phyloP scores from a whole-genome alignment of 805 yeast species.

The Schizosaccharomyces octosporus region DNA sequence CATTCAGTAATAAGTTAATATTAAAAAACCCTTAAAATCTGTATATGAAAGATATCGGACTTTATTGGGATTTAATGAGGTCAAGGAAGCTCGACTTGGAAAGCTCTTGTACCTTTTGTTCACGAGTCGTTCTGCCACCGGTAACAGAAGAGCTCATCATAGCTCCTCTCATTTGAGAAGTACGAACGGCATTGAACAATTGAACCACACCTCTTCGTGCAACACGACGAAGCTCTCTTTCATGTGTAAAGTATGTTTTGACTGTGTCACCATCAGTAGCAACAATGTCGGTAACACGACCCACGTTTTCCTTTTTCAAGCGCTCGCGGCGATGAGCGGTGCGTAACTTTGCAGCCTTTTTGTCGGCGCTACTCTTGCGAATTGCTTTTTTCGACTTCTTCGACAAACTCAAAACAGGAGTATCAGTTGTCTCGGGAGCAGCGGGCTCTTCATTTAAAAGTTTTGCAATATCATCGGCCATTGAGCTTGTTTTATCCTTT shows the following conservation, averaged over 20 bases:
- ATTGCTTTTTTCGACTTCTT: neutral
- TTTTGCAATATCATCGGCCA: neutral
- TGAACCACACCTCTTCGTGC: conserved; percentile 72
- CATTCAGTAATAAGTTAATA: neutral
- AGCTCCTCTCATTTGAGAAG: conserved; percentile 29
- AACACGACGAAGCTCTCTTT: conserved; percentile 40
- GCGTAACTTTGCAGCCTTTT: neutral
- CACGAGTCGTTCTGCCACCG: neutral
- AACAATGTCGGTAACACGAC: neutral
- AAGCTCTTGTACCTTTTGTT: conserved; percentile 31
- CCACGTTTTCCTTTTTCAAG: neutral
- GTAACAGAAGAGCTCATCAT: neutral
- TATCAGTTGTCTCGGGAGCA: neutral
- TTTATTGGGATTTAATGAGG: conserved; percentile 22
- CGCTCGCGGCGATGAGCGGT: neutral
- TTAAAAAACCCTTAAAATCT: no score
- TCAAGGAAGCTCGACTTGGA: conserved; percentile 78
- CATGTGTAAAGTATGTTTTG: conserved; percentile 29
- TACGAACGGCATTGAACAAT: conserved; percentile 53
- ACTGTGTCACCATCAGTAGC: conserved; percentile 20
- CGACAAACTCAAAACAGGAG: neutral
- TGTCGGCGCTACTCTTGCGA: neutral
- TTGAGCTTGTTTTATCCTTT: neutral
- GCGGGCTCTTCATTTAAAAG: neutral
- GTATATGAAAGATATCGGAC: no score